A percentile compares a stretch with the other conserved stretches of the same genome.
phyloP scores from a whole-genome alignment of 2,329 filamentous ascomycete species.

The Aspergillaceae sp. region DNA sequence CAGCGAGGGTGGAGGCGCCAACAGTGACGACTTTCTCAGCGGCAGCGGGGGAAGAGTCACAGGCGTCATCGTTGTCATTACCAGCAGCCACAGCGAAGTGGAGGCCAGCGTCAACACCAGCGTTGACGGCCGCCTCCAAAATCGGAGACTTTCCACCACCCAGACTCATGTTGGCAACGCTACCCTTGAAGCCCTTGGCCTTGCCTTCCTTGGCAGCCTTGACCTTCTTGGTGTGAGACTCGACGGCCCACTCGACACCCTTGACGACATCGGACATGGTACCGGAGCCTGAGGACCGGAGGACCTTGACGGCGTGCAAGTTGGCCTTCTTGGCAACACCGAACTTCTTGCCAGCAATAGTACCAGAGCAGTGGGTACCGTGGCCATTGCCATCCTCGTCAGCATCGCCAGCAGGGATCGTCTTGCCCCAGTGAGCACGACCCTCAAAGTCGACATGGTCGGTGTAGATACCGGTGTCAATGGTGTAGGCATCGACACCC shows the following conservation, averaged over 20 bases:
- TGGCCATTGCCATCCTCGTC: slow-evolving; percentile 96
- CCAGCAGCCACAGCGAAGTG: slow-evolving; percentile 98
- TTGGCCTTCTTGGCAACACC: slow-evolving; percentile 99
- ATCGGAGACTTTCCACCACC: slow-evolving; percentile 93
- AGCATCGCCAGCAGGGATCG: slow-evolving; percentile 73
- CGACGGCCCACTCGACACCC: slow-evolving; percentile 91
- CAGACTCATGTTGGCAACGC: slow-evolving; percentile 97
- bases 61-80: slow-evolving; percentile 97
- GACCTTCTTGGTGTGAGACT: slow-evolving; percentile 66
- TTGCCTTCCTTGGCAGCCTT: slow-evolving; percentile 75
- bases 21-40: slow-evolving; percentile 89
- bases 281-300: slow-evolving; percentile 92
- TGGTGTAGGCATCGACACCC: slow-evolving; percentile 97
- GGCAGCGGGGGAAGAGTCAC: slow-evolving; percentile 96
- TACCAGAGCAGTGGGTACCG: slow-evolving; percentile 98
- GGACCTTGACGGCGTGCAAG: slow-evolving; percentile 95
- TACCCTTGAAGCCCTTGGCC: slow-evolving; percentile 97
- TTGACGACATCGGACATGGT: slow-evolving; percentile 99
- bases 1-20: slow-evolving; percentile 83
- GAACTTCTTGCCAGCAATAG: slow-evolving; percentile 95
- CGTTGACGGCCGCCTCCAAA: slow-evolving; percentile 87
- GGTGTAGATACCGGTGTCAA: slow-evolving; percentile 92
- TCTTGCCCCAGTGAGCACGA: slow-evolving; percentile 94
- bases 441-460: slow-evolving; percentile 96
- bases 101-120: slow-evolving; percentile 80